Percentiles rank a stretch among this genome's conserved stretches.
Evolutionary conservation across 768 basidiomycete species (phyloP).

Genomic region (Wakefieldia striispora): DNA sequence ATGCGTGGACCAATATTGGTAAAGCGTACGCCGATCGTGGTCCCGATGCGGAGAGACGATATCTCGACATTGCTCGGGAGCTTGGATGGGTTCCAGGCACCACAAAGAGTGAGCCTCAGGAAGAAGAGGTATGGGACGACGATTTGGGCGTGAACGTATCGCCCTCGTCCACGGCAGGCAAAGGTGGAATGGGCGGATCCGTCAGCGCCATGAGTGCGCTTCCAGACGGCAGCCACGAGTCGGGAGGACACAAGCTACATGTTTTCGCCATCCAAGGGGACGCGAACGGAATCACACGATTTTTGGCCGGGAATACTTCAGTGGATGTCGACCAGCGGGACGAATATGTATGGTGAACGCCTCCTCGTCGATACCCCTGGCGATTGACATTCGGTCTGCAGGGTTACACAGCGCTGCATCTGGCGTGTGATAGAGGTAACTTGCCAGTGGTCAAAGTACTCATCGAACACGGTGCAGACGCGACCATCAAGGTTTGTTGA

Average conservation of each 20-base stretch:
- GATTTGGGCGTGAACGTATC: constrained; percentile 32
- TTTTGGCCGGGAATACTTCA: constrained; percentile 42
- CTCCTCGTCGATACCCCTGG: neutral
- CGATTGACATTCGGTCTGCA: constrained; percentile 30
- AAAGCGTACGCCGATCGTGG: constrained; percentile 44
- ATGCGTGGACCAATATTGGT: constrained; percentile 65
- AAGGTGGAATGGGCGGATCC: constrained; percentile 48
- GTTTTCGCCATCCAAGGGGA: constrained; percentile 62
- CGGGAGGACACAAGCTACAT: constrained; percentile 50
- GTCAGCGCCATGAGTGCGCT: constrained; percentile 58
- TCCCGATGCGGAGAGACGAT: constrained; percentile 57
- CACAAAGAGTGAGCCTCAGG: constrained; percentile 5
- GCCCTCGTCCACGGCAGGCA: constrained; percentile 22
- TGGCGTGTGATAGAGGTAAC: constrained; percentile 83
- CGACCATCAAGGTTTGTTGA: constrained; percentile 53
- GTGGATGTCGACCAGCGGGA: constrained; percentile 60
- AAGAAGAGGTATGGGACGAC: constrained; percentile 45
- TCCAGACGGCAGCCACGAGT: constrained; percentile 38
- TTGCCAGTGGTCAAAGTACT: constrained; percentile 54
- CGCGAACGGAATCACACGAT: constrained; percentile 39
- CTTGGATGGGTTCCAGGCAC: constrained; percentile 63
- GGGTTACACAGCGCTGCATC: constrained; percentile 88
- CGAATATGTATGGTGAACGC: constrained; percentile 62
- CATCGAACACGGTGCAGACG: constrained; percentile 63
- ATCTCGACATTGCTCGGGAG: constrained; percentile 63